phyloP scores from a whole-genome alignment of 768 basidiomycete genomes.

The Coprinellus micaceus region DNA sequence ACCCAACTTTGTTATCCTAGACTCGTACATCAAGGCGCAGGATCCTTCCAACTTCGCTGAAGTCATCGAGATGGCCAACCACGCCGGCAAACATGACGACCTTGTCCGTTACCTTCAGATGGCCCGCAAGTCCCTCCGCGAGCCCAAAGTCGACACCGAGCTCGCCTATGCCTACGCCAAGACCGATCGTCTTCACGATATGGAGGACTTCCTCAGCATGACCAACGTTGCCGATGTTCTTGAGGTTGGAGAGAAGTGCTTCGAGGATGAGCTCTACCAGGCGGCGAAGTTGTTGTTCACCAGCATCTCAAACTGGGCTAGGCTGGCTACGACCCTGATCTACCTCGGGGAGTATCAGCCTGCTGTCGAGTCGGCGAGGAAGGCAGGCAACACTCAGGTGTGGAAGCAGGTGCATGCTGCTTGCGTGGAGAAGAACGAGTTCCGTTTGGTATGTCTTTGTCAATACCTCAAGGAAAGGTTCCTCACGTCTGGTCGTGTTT shows the following conservation, averaged over 20 bases:
- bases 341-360: slow-evolving; percentile 98
- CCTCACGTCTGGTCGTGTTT: too few relatives aligned
- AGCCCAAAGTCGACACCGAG: slow-evolving; percentile 98
- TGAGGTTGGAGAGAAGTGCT: slow-evolving; percentile 98
- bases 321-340: slow-evolving; percentile 95
- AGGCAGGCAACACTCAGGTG: slow-evolving; percentile 99
- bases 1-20: too few relatives aligned
- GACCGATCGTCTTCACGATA: slow-evolving; percentile 91
- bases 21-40: slow-evolving; percentile 97
- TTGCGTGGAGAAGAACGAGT: slow-evolving; percentile 96
- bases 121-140: slow-evolving; percentile 94
- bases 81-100: slow-evolving; percentile 90
- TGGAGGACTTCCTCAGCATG: slow-evolving; percentile 99
- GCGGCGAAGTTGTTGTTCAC: slow-evolving; percentile 94
- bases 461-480: too few relatives aligned
- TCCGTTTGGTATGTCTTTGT: slow-evolving; percentile 56
- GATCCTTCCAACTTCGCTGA: slow-evolving; percentile 92
- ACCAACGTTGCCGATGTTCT: slow-evolving; percentile 98
- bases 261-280: slow-evolving; percentile 96
- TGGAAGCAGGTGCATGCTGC: slow-evolving; percentile 99
- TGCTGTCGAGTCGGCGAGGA: slow-evolving; percentile 98
- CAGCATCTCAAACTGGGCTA: slow-evolving; percentile 98
- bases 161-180: slow-evolving; percentile 98
- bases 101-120: slow-evolving; percentile 97
- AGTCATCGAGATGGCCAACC: slow-evolving; percentile 93